Evolutionary conservation across 805 yeast species (phyloP).

Genomic region (Brettanomyces naardenensis): DNA sequence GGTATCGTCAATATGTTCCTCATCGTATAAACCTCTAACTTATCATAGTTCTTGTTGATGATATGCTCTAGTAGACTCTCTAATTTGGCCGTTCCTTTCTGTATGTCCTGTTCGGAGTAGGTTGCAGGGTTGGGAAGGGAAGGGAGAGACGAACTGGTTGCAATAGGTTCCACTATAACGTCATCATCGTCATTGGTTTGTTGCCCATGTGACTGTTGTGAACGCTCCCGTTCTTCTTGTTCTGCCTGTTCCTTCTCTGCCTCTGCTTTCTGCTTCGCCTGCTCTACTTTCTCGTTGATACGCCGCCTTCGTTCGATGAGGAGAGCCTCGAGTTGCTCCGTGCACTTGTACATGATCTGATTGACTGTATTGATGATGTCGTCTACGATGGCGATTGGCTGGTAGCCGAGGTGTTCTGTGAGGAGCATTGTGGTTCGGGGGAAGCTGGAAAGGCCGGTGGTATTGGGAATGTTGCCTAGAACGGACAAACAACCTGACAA

Average conservation of each 20-base stretch:
- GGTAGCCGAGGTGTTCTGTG: slow-evolving; percentile 81
- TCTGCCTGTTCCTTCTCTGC: slow-evolving; percentile 8
- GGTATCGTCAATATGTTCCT: slow-evolving; percentile 75
- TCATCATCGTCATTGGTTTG: too few relatives aligned
- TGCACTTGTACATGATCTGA: slow-evolving; percentile 74
- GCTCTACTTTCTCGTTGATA: slow-evolving; percentile 12
- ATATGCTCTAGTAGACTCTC: slow-evolving; percentile 69
- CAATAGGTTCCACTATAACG: slow-evolving; percentile 21
- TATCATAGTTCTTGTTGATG: slow-evolving; percentile 78
- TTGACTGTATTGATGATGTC: slow-evolving; percentile 86
- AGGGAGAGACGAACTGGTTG: slow-evolving; percentile 5
- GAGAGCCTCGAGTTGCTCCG: slow-evolving; percentile 67
- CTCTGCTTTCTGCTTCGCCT: slow-evolving; percentile 9
- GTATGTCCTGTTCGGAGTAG: slow-evolving; percentile 40
- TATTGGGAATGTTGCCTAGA: too few relatives aligned
- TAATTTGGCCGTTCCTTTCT: slow-evolving; percentile 70
- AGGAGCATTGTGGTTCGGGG: too few relatives aligned
- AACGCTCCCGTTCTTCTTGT: slow-evolving; percentile 8
- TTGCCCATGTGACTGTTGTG: too few relatives aligned
- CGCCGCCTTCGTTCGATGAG: slow-evolving; percentile 31
- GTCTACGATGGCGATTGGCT: slow-evolving; percentile 76
- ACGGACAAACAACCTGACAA: too few relatives aligned
- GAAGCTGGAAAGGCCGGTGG: too few relatives aligned
- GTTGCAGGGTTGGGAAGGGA: neutral
- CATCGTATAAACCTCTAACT: slow-evolving; percentile 72